Conservation (phyloP, 768 basidiomycete species). For the Symmetrospora coprosmae region DNA sequence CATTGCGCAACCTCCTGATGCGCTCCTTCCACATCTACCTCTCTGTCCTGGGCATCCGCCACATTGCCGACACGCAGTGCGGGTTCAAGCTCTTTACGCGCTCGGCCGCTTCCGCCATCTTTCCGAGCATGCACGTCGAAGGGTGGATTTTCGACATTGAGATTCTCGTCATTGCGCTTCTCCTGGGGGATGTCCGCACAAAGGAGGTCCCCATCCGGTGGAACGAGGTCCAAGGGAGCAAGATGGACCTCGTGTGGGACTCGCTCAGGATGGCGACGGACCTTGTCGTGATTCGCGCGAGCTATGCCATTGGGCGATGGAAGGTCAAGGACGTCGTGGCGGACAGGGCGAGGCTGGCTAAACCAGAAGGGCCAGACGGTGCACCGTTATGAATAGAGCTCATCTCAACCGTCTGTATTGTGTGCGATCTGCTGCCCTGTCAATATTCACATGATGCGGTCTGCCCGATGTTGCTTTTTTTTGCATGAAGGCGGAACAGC, state of each 20-base stretch:
- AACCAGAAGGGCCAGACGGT: too few species aligned
- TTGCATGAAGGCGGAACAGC: too few species aligned
- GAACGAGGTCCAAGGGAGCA: constrained; percentile 88
- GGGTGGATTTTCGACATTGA: constrained; percentile 94
- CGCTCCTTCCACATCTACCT: constrained; percentile 80
- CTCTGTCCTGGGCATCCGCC: constrained; percentile 71
- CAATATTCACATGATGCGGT: too few species aligned
- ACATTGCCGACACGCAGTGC: constrained; percentile 88
- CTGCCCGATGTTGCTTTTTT: too few species aligned
- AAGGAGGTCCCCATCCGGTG: constrained; percentile 76
- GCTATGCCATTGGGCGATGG: constrained; percentile 65
- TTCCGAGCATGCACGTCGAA: constrained; percentile 64
- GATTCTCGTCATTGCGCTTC: constrained; percentile 57
- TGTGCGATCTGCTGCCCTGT: too few species aligned
- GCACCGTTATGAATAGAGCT: too few species aligned
- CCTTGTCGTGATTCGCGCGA: constrained; percentile 64
- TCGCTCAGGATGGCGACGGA: constrained; percentile 81
- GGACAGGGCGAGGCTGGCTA: too few species aligned
- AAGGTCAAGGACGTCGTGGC: constrained; percentile 21
- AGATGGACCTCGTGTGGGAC: constrained; percentile 69
- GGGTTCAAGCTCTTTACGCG: constrained; percentile 94
- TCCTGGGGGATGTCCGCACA: constrained; percentile 48
- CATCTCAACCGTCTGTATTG: too few species aligned
- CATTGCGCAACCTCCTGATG: constrained; percentile 83
- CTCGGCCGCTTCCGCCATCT: constrained; percentile 61